phyloP scores from a whole-genome alignment of 2,329 filamentous ascomycete genomes.

The Trichoderma harzianum region DNA sequence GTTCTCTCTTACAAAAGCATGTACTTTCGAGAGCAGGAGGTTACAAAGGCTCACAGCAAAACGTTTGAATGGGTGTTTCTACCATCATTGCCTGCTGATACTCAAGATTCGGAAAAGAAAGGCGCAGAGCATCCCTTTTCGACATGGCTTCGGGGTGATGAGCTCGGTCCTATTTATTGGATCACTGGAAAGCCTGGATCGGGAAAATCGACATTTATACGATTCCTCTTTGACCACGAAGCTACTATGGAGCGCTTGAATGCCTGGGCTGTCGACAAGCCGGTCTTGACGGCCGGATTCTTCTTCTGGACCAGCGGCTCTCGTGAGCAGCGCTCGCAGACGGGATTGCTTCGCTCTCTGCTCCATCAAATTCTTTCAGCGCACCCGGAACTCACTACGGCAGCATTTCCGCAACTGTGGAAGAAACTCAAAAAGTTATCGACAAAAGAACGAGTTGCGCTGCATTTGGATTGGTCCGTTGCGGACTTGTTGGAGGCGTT shows the following conservation, averaged over 20 bases:
- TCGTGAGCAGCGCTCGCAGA: conserved; percentile 36
- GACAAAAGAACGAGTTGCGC: conserved; percentile 31
- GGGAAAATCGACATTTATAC: conserved; percentile 46
- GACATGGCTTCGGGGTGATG: conserved; percentile 27
- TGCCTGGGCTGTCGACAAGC: conserved; percentile 27
- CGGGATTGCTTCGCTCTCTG: conserved; percentile 36
- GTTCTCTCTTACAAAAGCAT: conserved; percentile 32
- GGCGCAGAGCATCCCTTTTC: conserved; percentile 23
- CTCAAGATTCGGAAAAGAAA: background rate
- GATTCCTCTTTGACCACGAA: conserved; percentile 32
- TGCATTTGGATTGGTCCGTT: conserved; percentile 31
- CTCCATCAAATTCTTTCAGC: conserved; percentile 34
- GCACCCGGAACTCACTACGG: conserved; percentile 26
- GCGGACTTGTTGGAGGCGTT: conserved; percentile 29
- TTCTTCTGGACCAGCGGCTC: conserved; percentile 46
- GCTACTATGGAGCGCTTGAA: conserved; percentile 20
- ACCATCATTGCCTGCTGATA: background rate
- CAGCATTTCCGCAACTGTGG: conserved; percentile 31
- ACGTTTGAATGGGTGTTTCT: conserved; percentile 40
- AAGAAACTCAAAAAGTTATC: conserved; percentile 26
- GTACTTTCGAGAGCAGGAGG: conserved; percentile 31
- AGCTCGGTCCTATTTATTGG: conserved; percentile 32
- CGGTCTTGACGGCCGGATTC: conserved; percentile 36
- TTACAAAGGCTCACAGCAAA: conserved; percentile 28
- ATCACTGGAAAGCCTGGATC: conserved; percentile 43